Evolutionary conservation across 2,329 filamentous ascomycete genomes (phyloP).

Genomic region (Leptographium galeiforme): DNA sequence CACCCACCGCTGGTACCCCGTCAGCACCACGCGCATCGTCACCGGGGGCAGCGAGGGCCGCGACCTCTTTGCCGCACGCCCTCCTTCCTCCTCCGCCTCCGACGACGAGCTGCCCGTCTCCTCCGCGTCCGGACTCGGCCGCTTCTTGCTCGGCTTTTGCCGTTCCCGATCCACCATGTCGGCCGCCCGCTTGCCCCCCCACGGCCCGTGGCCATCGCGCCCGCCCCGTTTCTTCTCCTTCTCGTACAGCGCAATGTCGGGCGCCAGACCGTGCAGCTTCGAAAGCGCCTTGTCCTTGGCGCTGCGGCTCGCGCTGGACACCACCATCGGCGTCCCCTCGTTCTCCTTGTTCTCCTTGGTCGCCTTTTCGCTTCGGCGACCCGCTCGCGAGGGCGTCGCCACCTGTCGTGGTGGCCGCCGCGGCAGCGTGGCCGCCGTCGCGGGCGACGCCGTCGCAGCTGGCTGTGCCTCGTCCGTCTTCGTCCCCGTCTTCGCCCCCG

Average conservation of each 20-base stretch:
- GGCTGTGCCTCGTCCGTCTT: neutral
- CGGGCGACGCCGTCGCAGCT: neutral
- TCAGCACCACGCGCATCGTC: constrained; percentile 64
- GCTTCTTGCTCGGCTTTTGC: constrained; percentile 20
- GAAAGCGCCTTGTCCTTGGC: constrained; percentile 78
- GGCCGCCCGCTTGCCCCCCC: constrained; percentile 50
- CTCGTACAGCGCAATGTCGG: constrained; percentile 81
- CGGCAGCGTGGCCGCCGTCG: neutral
- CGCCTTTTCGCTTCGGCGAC: neutral
- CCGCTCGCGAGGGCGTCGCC: constrained; percentile 22
- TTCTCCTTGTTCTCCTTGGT: constrained; percentile 60
- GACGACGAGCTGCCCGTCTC: constrained; percentile 30
- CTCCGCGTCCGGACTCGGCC: constrained; percentile 18
- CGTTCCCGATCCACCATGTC: constrained; percentile 43
- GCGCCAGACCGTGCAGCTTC: constrained; percentile 61
- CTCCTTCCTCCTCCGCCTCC: constrained; percentile 16
- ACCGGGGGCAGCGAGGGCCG: constrained; percentile 53
- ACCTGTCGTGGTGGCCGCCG: constrained; percentile 6
- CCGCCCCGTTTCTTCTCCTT: constrained; percentile 73
- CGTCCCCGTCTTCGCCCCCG: neutral
- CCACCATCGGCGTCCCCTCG: constrained; percentile 51
- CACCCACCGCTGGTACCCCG: constrained; percentile 74
- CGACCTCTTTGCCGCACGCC: constrained; percentile 44
- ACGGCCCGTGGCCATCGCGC: constrained; percentile 35
- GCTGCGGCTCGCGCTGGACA: constrained; percentile 62